These are phyloP conservation scores for Sanghuangporus sanghuang DNA, from an alignment of 1,284 basidiomycete species.

Conservation along the genomic window DNA sequence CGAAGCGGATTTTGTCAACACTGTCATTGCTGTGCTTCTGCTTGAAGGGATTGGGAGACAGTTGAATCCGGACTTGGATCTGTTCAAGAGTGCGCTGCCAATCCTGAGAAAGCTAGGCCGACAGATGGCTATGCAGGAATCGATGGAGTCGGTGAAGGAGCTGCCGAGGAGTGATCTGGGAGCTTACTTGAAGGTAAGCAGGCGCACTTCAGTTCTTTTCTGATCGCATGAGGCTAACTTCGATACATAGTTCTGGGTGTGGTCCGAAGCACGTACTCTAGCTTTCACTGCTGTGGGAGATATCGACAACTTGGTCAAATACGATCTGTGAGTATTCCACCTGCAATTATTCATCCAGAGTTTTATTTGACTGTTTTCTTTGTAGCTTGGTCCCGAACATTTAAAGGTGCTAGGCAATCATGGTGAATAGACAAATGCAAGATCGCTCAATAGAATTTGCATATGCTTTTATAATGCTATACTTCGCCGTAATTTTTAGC, in stretches of 20 bases:
- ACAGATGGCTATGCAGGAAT: conserved; percentile 80
- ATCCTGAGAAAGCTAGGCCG: conserved; percentile 85
- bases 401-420: not conserved
- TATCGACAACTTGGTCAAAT: conserved; percentile 72
- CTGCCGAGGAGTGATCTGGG: conserved; percentile 68
- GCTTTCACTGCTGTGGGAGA: conserved; percentile 75
- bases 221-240: not conserved
- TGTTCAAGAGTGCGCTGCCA: conserved; percentile 90
- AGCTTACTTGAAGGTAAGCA: conserved; percentile 76
- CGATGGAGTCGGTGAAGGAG: conserved; percentile 42
- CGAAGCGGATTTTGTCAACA: conserved; percentile 98
- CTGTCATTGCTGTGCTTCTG: conserved; percentile 89
- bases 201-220: conserved; percentile 2
- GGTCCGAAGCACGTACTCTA: conserved; percentile 83
- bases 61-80: conserved; percentile 87
- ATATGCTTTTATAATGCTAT: not conserved
- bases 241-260: conserved; percentile 73
- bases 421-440: not conserved
- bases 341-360: not conserved
- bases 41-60: conserved; percentile 96
- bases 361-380: not conserved
- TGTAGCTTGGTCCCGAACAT: conserved; percentile 1
- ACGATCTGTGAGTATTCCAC: conserved; percentile 56
- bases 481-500: not conserved
- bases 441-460: not conserved